These are phyloP conservation scores for Sugiyamaella pinicola DNA, from an alignment of 1,139 yeast genomes.

Conservation along the genomic window DNA sequence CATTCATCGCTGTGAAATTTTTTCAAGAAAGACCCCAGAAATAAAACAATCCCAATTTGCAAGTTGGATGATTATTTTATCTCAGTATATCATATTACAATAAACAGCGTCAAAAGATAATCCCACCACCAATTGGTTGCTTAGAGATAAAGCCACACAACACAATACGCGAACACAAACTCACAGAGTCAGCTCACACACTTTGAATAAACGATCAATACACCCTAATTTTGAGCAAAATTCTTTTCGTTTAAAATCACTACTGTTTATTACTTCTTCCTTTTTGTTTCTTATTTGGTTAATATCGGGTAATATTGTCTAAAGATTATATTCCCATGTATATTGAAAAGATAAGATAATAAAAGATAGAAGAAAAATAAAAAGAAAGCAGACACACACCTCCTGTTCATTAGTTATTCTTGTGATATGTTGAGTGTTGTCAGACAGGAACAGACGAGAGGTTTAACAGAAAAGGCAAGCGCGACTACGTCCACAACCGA, in stretches of 20 bases:
- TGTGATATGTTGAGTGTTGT: conserved; percentile 1
- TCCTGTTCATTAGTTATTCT: not conserved
- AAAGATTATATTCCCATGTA: not conserved
- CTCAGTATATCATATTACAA: too few species aligned
- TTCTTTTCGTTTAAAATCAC: not conserved
- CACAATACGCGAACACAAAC: conserved; percentile 9
- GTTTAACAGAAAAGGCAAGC: not conserved
- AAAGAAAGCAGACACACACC: not conserved
- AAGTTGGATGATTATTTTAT: too few species aligned
- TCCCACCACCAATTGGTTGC: not conserved
- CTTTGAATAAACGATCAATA: too few species aligned
- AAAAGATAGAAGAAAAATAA: not conserved
- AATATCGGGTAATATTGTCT: not conserved
- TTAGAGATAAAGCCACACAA: conserved; percentile 10
- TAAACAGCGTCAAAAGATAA: not conserved
- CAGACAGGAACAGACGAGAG: not conserved
- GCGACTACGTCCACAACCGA: not conserved
- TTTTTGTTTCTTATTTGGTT: not conserved
- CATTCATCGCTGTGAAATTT: too few species aligned
- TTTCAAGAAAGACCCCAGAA: not conserved
- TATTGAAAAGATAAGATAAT: conserved; percentile 9
- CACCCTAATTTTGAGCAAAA: not conserved
- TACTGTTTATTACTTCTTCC: not conserved
- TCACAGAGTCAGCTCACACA: too few species aligned
- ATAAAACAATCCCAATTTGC: too few species aligned